Conservation (phyloP, 441 rosid genomes). For the Euphorbia schlechtendalii region DNA sequence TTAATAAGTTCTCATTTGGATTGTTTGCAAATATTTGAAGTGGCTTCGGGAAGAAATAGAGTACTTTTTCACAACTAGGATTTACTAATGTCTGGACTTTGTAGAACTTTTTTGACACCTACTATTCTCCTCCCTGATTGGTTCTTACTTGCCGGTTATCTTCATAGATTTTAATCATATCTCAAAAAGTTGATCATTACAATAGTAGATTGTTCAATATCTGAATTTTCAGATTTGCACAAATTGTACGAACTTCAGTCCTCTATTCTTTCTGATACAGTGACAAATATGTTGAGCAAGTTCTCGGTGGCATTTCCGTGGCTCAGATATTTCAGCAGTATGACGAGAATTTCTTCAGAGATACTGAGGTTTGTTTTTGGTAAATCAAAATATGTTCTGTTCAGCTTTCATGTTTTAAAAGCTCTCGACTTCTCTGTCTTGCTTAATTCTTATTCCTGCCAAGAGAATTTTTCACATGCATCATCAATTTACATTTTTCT, state of each 20-base stretch:
- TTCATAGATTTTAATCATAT: too few species aligned
- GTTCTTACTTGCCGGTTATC: too few species aligned
- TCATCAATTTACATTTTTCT: neutral
- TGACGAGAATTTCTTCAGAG: conserved; percentile 41
- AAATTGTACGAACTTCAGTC: neutral
- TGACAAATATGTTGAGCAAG: conserved; percentile 36
- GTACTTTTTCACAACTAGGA: neutral
- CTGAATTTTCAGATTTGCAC: neutral
- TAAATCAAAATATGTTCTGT: neutral
- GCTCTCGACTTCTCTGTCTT: neutral
- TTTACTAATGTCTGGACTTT: neutral
- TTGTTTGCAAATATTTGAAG: neutral
- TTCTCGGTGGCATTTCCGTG: conserved; percentile 29
- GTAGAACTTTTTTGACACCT: neutral
- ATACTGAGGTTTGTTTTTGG: conserved; percentile 33
- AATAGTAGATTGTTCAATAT: neutral
- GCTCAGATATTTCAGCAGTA: conserved; percentile 31
- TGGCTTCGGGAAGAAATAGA: neutral
- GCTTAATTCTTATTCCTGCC: neutral
- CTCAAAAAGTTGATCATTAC: neutral
- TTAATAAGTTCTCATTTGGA: neutral
- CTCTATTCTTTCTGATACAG: conserved; percentile 12
- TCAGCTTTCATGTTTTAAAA: neutral
- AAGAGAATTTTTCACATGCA: neutral
- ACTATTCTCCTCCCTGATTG: too few species aligned